Percentiles rank a stretch among this genome's conserved stretches.
Conservation (phyloP, 2,329 filamentous ascomycete genomes). For the Hymenotorrendiella dingleyae region DNA sequence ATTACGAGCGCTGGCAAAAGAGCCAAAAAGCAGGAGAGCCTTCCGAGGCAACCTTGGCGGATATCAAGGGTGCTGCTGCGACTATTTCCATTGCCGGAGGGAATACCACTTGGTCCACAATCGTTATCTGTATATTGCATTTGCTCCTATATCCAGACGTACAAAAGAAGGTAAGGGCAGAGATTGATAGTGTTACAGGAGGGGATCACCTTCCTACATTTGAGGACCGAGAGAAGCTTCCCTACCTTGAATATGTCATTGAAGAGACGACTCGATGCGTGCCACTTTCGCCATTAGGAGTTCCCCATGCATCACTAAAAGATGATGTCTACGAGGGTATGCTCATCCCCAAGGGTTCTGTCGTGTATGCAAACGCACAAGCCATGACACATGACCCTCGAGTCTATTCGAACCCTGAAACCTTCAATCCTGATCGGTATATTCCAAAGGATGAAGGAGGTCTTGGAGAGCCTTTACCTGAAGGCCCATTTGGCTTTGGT, state of each 20-base stretch:
- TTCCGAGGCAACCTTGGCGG: too few species aligned
- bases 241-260: conserved; percentile 38
- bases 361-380: conserved; percentile 41
- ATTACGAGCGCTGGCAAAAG: too few species aligned
- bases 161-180: conserved; percentile 40
- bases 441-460: background rate
- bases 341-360: conserved; percentile 43
- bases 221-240: conserved; percentile 37
- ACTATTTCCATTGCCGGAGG: too few species aligned
- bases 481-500: background rate
- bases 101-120: background rate
- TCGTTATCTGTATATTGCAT: conserved; percentile 32
- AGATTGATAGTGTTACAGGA: conserved; percentile 43
- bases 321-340: conserved; percentile 51
- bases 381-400: conserved; percentile 45
- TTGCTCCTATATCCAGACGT: conserved; percentile 37
- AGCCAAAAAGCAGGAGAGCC: too few species aligned
- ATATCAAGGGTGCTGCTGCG: too few species aligned
- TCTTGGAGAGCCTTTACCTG: background rate
- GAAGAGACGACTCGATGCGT: conserved; percentile 37
- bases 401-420: conserved; percentile 36
- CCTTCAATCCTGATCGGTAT: conserved; percentile 35
- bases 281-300: conserved; percentile 28
- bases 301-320: conserved; percentile 46
- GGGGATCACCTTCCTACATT: conserved; percentile 38